A percentile compares a stretch with the other conserved stretches of the same genome.
These are phyloP conservation scores for Pseudomonodictys pantanalensis DNA, from an alignment of 495 filamentous ascomycete species.

Conservation along the genomic window DNA sequence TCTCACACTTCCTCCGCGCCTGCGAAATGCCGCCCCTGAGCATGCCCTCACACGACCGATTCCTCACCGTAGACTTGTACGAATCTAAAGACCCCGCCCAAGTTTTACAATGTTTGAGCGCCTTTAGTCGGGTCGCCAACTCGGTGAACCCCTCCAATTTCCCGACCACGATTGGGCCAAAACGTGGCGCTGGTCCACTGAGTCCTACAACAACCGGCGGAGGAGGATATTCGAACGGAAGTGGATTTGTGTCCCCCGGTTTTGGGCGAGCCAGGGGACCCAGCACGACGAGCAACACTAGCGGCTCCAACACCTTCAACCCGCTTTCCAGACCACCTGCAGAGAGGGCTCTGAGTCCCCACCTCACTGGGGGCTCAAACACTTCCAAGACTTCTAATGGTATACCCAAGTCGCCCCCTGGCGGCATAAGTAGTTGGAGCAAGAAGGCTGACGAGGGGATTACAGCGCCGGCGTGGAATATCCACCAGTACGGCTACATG, in stretches of 20 bases:
- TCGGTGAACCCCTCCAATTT: conserved; percentile 71
- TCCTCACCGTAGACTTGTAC: conserved; percentile 95
- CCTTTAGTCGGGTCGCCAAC: conserved; percentile 87
- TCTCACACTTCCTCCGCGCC: conserved; percentile 89
- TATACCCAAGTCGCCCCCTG: conserved; percentile 43
- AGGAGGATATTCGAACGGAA: conserved; percentile 46
- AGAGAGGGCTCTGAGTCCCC: conserved; percentile 52
- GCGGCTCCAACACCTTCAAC: conserved; percentile 50
- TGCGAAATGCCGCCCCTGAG: conserved; percentile 79
- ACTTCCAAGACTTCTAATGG: conserved; percentile 39
- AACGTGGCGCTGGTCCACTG: conserved; percentile 50
- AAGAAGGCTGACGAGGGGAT: conserved; percentile 74
- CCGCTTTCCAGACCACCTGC: conserved; percentile 32
- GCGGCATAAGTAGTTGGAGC: conserved; percentile 82
- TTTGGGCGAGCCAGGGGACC: conserved; percentile 55
- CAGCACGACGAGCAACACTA: conserved; percentile 68
- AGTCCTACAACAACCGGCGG: conserved; percentile 70
- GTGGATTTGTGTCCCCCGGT: conserved; percentile 25
- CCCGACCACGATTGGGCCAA: conserved; percentile 66
- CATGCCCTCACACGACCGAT: conserved; percentile 89
- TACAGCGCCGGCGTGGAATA: conserved; percentile 94
- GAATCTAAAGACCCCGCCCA: conserved; percentile 96
- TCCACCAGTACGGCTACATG: conserved; percentile 93
- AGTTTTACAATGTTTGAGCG: conserved; percentile 86
- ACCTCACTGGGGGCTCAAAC: conserved; percentile 46